Evolutionary conservation across 2,329 filamentous ascomycete species (phyloP), one percentile per base, ranked within the genome.

Genomic region (Nectriaceae sp.): DNA sequence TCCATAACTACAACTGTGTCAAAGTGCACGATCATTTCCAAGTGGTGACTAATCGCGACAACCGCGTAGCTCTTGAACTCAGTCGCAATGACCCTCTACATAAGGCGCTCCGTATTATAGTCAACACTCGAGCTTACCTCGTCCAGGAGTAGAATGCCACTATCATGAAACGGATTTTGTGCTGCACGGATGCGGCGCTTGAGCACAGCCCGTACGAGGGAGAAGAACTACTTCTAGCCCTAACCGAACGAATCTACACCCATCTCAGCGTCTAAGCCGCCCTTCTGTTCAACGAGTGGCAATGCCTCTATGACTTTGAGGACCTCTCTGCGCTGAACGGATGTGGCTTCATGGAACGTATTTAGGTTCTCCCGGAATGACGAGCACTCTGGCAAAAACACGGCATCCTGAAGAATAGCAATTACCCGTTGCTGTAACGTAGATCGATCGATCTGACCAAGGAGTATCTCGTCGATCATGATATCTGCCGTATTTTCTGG

Each of bases 321-420:
- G 2, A 83, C 42, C 5, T 33, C 40, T 2, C 52, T 37, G 8
- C 54, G 38, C 3, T 47, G 8, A 4, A 19, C 33, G 15, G 24
- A 54, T 3, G 56, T 50, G 10, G 66, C 53, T 36, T 77, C 70
- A 1, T 6, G 6, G 24, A 29, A 29, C 6, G 24, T 6, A 29
- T 29, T 13, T 13, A 29, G 24, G 24, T 29, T 29, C 6, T 6
- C 24, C 13, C 13, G 24, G 24, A 29, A 29, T 6, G 24, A 6
- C 3, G 40, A 19, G n/a, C 44, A 46, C 8, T 67, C 70, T 0
- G 72, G 72, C 2, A 80, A 58, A 58, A 82, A 78, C 4, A 77
- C 70, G 0, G 75, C 55, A 5, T 82, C 78, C 57, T 83, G 78
- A 0, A 78, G 74, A 1, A 81, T 59, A 6, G 75, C 72, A 40